These are phyloP conservation scores for Cicer arietinum DNA, from an alignment of 306 rosid species.

Conservation along the genomic window DNA sequence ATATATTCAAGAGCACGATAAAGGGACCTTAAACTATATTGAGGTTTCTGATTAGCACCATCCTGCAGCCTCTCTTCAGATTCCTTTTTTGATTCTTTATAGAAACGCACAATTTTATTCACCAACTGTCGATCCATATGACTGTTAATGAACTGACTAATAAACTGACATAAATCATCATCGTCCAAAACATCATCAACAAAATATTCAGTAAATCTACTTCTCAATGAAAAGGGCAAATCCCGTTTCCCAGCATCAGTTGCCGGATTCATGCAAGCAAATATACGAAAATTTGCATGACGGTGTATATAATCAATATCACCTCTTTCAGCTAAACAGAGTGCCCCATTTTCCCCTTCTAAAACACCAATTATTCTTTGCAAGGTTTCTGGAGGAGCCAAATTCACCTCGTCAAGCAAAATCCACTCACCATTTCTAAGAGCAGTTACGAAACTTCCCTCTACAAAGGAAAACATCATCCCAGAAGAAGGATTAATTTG, in stretches of 20 bases:
- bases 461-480: slow-evolving; percentile 91
- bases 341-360: slow-evolving; percentile 84
- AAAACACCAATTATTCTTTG: slow-evolving; percentile 90
- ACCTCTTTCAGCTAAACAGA: slow-evolving; percentile 95
- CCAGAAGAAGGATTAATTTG: slow-evolving; percentile 64
- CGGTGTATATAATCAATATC: slow-evolving; percentile 73
- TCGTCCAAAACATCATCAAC: slow-evolving; percentile 86
- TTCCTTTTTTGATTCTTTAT: slow-evolving; percentile 69
- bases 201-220: slow-evolving; percentile 91
- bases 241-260: slow-evolving; percentile 99
- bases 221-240: slow-evolving; percentile 78
- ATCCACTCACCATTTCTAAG: slow-evolving; percentile 91
- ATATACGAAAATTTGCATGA: slow-evolving; percentile 87
- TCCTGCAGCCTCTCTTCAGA: slow-evolving; percentile 90
- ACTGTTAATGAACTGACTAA: slow-evolving; percentile 56
- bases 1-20: slow-evolving; percentile 89
- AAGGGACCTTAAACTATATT: slow-evolving; percentile 93
- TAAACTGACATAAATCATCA: slow-evolving; percentile 74
- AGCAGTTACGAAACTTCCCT: slow-evolving; percentile 92
- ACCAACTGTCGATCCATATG: slow-evolving; percentile 51
- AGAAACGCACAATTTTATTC: slow-evolving; percentile 64
- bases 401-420: slow-evolving; percentile 97
- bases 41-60: slow-evolving; percentile 95
- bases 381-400: slow-evolving; percentile 95
- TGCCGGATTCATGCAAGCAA: slow-evolving; percentile 99